A percentile compares a stretch with the other conserved stretches of the same genome.
Conservation (phyloP, 2,329 filamentous ascomycete species). For the Cordyceps javanica region DNA sequence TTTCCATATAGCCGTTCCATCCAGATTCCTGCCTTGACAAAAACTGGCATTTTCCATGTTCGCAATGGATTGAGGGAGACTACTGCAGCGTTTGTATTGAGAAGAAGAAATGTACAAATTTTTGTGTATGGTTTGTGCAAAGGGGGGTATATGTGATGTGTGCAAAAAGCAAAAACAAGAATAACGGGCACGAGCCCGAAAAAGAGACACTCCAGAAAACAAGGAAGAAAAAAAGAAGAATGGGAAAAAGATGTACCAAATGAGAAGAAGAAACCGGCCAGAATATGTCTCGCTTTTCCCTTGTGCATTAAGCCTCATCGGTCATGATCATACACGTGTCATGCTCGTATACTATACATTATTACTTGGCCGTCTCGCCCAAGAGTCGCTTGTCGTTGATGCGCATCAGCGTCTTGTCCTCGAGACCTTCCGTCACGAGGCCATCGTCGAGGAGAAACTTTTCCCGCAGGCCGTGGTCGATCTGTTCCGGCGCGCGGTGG, state of each 20-base stretch:
- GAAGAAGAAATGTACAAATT: background rate
- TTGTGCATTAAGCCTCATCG: background rate
- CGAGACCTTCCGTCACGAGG: constrained; percentile 23
- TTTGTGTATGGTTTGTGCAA: background rate
- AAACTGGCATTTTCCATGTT: background rate
- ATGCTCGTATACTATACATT: background rate
- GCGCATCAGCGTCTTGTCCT: constrained; percentile 34
- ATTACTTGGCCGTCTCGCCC: constrained; percentile 20
- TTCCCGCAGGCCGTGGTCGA: constrained; percentile 24
- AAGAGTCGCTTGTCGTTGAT: constrained; percentile 29
- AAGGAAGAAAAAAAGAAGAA: background rate
- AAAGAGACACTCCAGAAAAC: too few species aligned
- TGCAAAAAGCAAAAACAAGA: background rate
- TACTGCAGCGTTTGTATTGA: too few species aligned
- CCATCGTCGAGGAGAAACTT: constrained; percentile 35
- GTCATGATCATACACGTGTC: background rate
- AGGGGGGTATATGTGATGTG: background rate
- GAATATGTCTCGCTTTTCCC: background rate
- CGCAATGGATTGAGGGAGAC: too few species aligned
- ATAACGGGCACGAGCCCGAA: background rate
- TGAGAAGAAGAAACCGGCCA: background rate
- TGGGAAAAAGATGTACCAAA: background rate
- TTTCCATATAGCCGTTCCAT: too few species aligned
- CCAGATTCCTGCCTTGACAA: too few species aligned
- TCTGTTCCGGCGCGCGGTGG: background rate